Evolutionary conservation across 106 monocot genomes (phyloP).

Genomic region (Phalaenopsis equestris): DNA sequence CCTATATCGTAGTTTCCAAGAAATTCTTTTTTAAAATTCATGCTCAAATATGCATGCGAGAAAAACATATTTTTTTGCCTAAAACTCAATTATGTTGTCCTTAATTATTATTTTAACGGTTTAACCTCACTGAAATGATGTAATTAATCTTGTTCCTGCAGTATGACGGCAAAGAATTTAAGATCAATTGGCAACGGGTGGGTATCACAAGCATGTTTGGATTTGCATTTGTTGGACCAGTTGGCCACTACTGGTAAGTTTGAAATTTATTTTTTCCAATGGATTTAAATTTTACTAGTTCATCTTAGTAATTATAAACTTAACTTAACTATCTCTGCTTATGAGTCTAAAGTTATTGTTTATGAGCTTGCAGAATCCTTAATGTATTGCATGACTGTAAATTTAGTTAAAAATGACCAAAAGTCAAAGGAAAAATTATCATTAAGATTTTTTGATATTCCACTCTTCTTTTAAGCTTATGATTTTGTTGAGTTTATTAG

Average conservation of each 20-base stretch:
- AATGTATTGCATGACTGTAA: neutral
- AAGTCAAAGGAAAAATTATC: no score
- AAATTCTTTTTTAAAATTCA: no score
- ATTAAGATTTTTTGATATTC: no score
- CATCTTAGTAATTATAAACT: neutral
- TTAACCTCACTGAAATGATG: neutral
- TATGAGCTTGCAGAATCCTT: neutral
- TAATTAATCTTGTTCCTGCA: slow-evolving; percentile 4
- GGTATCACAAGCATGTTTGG: slow-evolving; percentile 92
- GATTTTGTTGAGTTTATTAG: no score
- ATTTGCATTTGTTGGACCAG: slow-evolving; percentile 93
- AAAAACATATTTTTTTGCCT: no score
- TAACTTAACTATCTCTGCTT: neutral
- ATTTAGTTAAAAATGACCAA: neutral
- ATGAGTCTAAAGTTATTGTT: no score
- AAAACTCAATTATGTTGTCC: no score
- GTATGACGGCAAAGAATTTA: slow-evolving; percentile 53
- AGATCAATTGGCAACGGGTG: slow-evolving; percentile 85
- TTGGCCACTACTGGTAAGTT: slow-evolving; percentile 85
- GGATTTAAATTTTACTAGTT: neutral
- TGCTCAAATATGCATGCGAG: no score
- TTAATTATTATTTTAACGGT: neutral
- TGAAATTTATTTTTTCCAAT: neutral
- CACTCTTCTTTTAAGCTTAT: no score
- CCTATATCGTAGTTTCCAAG: no score